Base-by-base conservation (phyloP, 2,329 filamentous ascomycete species). In the Aspergillus sp. region DNA sequence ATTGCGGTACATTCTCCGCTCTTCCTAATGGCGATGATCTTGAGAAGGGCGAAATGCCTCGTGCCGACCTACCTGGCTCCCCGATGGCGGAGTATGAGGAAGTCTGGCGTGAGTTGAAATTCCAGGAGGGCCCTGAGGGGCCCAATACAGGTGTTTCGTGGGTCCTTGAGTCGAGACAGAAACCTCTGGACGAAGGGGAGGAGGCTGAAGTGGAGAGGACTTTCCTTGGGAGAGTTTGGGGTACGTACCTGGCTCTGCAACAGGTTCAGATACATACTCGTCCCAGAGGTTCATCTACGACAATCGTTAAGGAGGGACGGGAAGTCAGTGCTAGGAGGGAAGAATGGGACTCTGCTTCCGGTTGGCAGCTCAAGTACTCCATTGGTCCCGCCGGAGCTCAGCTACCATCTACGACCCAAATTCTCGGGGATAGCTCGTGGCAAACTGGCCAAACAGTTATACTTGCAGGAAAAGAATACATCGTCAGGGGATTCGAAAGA, bases 21-120 rank as follows among this genome's bases (percentile, higher is more conserved):
- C 68, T 79, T 15, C 72, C 77, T 0, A 78, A 78, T 52, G 77
- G 77, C 2, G 75, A 79, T 49, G 72, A 74, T 32, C 69, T 79
- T 0, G 77, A 79, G 58, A 73, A 68, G 0, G 77, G 77, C 0
- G 65, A 64, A 1, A 79, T 79, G 77, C 69, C 75, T 21, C 74
- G 73, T 13, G 67, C 70, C 21, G 74, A 78, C 64, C 57, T 72
- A 0, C 69, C 72, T 0, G 73, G 72, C 2, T 65, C 66, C 8
- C 72, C 71, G 2, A 61, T 75, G 0, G 70, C 69, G 3, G 67
- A 71, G 7, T 91, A 92, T 65, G 88, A 90, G 70, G 89, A 91
- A 72, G 70, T 89, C 2, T 91, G 88, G 88, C 72, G 76, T 1
- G 83, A 86, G 44, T 71, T 78, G 2, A 67, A 74, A 2, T 68